Evolutionary conservation across 164 flowering plant genomes (phyloP).

Genomic region (Vitis rotundifolia): DNA sequence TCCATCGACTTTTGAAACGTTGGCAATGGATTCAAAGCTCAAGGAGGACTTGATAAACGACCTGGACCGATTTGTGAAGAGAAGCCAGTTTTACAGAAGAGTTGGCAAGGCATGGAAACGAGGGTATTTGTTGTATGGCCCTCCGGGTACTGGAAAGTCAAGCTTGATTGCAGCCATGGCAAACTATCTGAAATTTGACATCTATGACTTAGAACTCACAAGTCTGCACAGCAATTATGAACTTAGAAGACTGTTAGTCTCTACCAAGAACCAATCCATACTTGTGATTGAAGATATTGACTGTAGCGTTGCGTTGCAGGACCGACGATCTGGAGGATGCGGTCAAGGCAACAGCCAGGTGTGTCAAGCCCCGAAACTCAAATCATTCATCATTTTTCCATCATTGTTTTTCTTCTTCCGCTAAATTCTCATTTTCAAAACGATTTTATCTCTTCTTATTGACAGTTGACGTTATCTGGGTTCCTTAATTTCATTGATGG

Average conservation of each 20-base stretch:
- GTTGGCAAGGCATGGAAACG: constrained; percentile 31
- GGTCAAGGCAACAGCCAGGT: constrained; percentile 11
- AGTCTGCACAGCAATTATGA: background rate
- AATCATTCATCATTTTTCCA: no score
- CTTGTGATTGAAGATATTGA: constrained; percentile 33
- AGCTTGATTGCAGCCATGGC: constrained; percentile 38
- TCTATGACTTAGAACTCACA: constrained; percentile 30
- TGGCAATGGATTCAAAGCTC: constrained; percentile 32
- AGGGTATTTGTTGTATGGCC: constrained; percentile 8
- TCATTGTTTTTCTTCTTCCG: no score
- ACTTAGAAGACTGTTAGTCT: constrained; percentile 2
- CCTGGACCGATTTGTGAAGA: constrained; percentile 33
- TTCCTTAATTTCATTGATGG: constrained; percentile 30
- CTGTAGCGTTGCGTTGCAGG: constrained; percentile 18
- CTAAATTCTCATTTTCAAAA: no score
- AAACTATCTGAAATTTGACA: constrained; percentile 20
- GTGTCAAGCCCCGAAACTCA: background rate
- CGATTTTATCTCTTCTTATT: background rate
- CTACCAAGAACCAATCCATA: constrained; percentile 14
- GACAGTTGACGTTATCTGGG: constrained; percentile 18
- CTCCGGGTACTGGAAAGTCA: constrained; percentile 11
- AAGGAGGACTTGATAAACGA: constrained; percentile 32
- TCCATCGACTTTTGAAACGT: constrained; percentile 33
- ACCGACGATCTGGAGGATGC: constrained; percentile 3
- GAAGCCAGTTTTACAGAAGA: constrained; percentile 19